These are phyloP conservation scores for Colletotrichum cuscutae DNA, from an alignment of 2,329 filamentous ascomycete species.

Conservation along the genomic window DNA sequence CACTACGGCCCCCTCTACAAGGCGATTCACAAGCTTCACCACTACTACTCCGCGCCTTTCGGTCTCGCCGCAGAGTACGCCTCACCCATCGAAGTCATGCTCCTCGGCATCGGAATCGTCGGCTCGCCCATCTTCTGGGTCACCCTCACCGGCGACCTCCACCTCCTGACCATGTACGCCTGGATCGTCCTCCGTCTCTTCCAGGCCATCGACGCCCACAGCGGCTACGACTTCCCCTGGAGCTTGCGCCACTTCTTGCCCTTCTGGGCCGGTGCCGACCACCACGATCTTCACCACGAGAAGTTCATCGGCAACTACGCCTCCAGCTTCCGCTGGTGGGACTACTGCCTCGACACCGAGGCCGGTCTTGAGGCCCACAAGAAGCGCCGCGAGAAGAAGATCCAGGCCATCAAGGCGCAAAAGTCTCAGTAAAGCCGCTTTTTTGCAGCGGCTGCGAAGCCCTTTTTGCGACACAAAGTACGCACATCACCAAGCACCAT, in stretches of 20 bases:
- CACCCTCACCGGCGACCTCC: slow-evolving; percentile 83
- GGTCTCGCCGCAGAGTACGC: slow-evolving; percentile 97
- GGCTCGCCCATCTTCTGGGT: slow-evolving; percentile 86
- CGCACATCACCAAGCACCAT: neutral
- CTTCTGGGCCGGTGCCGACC: slow-evolving; percentile 97
- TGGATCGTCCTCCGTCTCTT: slow-evolving; percentile 95
- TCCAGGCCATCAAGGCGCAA: slow-evolving; percentile 71
- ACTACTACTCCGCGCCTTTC: slow-evolving; percentile 98
- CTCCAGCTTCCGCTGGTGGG: slow-evolving; percentile 99
- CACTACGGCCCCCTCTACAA: slow-evolving; percentile 97
- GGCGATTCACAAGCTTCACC: slow-evolving; percentile 97
- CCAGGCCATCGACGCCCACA: slow-evolving; percentile 98
- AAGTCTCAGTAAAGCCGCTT: slow-evolving; percentile 69
- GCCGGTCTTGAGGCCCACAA: slow-evolving; percentile 88
- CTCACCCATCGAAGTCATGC: slow-evolving; percentile 96
- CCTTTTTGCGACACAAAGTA: neutral
- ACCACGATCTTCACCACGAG: slow-evolving; percentile 98
- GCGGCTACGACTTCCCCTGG: slow-evolving; percentile 98
- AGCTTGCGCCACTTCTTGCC: slow-evolving; percentile 94
- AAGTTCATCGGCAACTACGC: slow-evolving; percentile 98
- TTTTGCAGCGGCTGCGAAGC: neutral
- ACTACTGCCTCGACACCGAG: slow-evolving; percentile 93
- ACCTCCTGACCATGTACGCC: slow-evolving; percentile 96
- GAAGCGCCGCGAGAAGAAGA: slow-evolving; percentile 82
- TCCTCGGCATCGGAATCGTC: slow-evolving; percentile 89